A percentile compares a stretch with the other conserved stretches of the same genome.
Evolutionary conservation across 768 basidiomycete species (phyloP).

Genomic region (Peribolospora baueri): DNA sequence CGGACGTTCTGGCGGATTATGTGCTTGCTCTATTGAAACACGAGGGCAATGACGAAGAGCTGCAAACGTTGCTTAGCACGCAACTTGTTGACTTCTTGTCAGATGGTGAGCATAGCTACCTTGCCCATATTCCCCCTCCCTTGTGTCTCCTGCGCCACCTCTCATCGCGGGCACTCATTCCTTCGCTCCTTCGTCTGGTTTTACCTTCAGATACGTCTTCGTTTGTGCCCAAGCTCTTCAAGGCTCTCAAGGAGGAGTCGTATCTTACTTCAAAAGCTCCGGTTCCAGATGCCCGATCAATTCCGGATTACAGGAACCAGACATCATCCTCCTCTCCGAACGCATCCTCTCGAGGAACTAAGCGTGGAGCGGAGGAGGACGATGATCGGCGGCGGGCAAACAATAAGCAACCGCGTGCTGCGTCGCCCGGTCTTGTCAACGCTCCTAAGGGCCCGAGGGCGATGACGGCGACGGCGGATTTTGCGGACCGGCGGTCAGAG

Average conservation of each 20-base stretch:
- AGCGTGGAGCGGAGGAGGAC: neutral
- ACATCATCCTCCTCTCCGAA: neutral
- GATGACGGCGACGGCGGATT: no score
- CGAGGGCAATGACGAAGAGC: slow-evolving; percentile 54
- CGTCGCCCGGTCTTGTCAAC: neutral
- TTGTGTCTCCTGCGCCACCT: neutral
- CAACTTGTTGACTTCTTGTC: slow-evolving; percentile 86
- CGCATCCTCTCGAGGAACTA: neutral
- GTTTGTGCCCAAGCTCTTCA: slow-evolving; percentile 71
- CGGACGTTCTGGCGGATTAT: slow-evolving; percentile 76
- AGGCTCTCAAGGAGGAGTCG: slow-evolving; percentile 29
- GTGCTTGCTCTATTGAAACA: slow-evolving; percentile 80
- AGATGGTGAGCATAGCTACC: slow-evolving; percentile 32
- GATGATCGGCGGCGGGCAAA: no score
- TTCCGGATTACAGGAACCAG: neutral
- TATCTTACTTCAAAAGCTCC: neutral
- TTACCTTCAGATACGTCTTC: slow-evolving; percentile 31
- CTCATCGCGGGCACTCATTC: slow-evolving; percentile 2
- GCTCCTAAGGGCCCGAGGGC: neutral
- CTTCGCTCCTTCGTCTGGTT: slow-evolving; percentile 1
- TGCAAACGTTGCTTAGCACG: slow-evolving; percentile 46
- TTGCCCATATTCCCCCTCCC: no score
- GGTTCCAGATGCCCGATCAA: neutral
- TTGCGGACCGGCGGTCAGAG: neutral
- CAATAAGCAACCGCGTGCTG: neutral